Percentiles rank a stretch among this genome's conserved stretches.
These are phyloP conservation scores for Elasticomyces elasticus DNA, from an alignment of 495 filamentous ascomycete genomes.

Conservation along the genomic window DNA sequence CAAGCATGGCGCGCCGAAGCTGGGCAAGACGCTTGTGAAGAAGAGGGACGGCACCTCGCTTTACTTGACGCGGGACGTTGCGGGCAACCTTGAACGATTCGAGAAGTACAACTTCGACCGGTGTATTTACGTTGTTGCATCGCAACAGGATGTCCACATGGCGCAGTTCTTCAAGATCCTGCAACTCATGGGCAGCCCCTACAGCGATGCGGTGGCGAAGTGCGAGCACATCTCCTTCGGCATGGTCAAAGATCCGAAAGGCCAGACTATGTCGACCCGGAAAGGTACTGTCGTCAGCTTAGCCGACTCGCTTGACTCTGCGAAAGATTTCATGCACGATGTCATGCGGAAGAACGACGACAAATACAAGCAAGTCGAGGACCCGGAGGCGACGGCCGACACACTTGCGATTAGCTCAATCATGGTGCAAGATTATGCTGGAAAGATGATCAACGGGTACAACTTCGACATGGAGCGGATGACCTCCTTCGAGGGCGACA, in stretches of 20 bases:
- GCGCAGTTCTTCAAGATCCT: slow-evolving; percentile 62
- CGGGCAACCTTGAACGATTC: slow-evolving; percentile 52
- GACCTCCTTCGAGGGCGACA: slow-evolving; percentile 62
- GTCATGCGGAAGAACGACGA: slow-evolving; percentile 56
- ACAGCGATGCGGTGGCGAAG: slow-evolving; percentile 47
- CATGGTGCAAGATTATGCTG: slow-evolving; percentile 64
- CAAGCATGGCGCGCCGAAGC: slow-evolving; percentile 57
- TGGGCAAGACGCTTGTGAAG: slow-evolving; percentile 58
- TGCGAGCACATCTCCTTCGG: slow-evolving; percentile 67
- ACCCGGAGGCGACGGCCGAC: slow-evolving; percentile 46
- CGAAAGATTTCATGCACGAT: slow-evolving; percentile 61
- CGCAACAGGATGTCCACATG: slow-evolving; percentile 63
- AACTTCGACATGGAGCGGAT: slow-evolving; percentile 59
- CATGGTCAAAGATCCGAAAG: slow-evolving; percentile 48
- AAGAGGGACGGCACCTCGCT: slow-evolving; percentile 59
- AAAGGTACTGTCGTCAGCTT: slow-evolving; percentile 63
- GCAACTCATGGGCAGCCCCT: slow-evolving; percentile 51
- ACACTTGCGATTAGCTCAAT: slow-evolving; percentile 56
- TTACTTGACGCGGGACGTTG: slow-evolving; percentile 66
- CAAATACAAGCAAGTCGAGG: slow-evolving; percentile 55
- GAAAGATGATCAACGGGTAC: slow-evolving; percentile 59
- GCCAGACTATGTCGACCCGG: slow-evolving; percentile 49
- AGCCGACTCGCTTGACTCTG: slow-evolving; percentile 55
- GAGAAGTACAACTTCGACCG: slow-evolving; percentile 59
- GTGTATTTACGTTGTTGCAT: slow-evolving; percentile 67